Percentiles rank a stretch among this genome's conserved stretches.
Conservation (phyloP, 2,329 filamentous ascomycete genomes). For the Lachnellula hyalina region DNA sequence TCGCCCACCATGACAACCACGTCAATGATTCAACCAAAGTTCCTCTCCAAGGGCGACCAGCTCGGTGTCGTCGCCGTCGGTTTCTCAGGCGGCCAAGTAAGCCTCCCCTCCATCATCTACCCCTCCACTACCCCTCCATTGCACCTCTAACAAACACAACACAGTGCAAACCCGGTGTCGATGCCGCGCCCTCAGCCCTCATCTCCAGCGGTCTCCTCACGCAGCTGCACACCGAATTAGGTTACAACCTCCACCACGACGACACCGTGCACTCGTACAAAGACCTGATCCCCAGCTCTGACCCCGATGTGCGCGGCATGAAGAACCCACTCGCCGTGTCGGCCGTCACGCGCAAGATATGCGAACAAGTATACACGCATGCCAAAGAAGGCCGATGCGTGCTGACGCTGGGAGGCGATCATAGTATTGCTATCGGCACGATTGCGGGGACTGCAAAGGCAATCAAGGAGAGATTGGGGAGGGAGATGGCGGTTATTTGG, state of each 20-base stretch:
- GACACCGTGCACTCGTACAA: slow-evolving; percentile 75
- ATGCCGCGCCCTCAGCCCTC: slow-evolving; percentile 82
- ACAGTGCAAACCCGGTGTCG: slow-evolving; percentile 85
- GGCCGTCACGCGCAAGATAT: slow-evolving; percentile 74
- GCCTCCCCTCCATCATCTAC: slow-evolving; percentile 17
- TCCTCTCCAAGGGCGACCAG: slow-evolving; percentile 73
- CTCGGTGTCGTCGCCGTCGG: slow-evolving; percentile 91
- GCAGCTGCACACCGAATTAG: slow-evolving; percentile 78
- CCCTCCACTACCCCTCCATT: slow-evolving; percentile 1
- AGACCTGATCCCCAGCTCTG: slow-evolving; percentile 62
- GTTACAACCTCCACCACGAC: slow-evolving; percentile 84
- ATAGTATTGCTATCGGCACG: slow-evolving; percentile 93
- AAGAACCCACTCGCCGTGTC: slow-evolving; percentile 86
- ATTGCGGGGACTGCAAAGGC: slow-evolving; percentile 84
- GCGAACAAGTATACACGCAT: slow-evolving; percentile 81
- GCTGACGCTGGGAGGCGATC: slow-evolving; percentile 90
- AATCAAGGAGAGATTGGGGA: slow-evolving; percentile 71
- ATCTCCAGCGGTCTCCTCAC: slow-evolving; percentile 82
- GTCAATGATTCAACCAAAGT: slow-evolving; percentile 48
- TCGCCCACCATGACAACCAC: slow-evolving; percentile 28
- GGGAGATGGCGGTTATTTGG: slow-evolving; percentile 95
- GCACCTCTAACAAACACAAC: slow-evolving; percentile 14
- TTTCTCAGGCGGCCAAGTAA: slow-evolving; percentile 93
- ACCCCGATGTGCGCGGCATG: slow-evolving; percentile 85
- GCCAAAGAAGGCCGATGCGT: slow-evolving; percentile 79